Evolutionary conservation across 257 asterid species (phyloP).

Genomic region (Paraleonurus japonicus): DNA sequence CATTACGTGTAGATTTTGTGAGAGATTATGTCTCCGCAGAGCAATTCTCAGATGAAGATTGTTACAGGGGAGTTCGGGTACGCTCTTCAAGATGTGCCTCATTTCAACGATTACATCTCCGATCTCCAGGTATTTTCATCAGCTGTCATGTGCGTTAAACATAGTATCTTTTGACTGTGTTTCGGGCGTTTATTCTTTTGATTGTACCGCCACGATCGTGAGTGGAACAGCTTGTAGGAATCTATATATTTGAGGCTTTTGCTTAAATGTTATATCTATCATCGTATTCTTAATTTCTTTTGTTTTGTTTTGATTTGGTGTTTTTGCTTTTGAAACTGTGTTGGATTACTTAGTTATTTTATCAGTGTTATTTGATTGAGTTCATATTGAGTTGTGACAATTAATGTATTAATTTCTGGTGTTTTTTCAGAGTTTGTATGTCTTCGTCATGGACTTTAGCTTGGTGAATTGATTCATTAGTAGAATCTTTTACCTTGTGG

Average conservation of each 20-base stretch:
- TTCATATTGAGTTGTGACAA: background rate
- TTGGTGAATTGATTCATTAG: background rate
- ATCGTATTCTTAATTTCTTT: background rate
- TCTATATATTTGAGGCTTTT: background rate
- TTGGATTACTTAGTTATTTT: slow-evolving; percentile 6
- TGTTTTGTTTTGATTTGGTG: background rate
- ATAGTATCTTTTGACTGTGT: background rate
- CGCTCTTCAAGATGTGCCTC: slow-evolving; percentile 93
- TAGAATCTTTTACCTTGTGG: background rate
- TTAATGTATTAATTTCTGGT: background rate
- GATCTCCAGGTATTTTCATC: slow-evolving; percentile 52
- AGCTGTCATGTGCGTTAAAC: background rate
- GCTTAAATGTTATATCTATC: background rate
- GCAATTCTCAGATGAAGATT: slow-evolving; percentile 57
- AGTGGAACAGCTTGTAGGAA: background rate
- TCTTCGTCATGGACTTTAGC: background rate
- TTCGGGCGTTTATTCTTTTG: background rate
- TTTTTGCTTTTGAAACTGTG: background rate
- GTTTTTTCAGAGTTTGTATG: background rate
- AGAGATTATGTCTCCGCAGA: slow-evolving; percentile 32
- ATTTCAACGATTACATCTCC: slow-evolving; percentile 74
- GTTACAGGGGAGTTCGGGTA: slow-evolving; percentile 65
- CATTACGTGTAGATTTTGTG: slow-evolving; percentile 14
- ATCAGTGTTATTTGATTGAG: background rate
- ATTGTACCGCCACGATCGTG: background rate